These are phyloP conservation scores for Heteromeles arbutifolia DNA, from an alignment of 306 rosid species.

Conservation along the genomic window DNA sequence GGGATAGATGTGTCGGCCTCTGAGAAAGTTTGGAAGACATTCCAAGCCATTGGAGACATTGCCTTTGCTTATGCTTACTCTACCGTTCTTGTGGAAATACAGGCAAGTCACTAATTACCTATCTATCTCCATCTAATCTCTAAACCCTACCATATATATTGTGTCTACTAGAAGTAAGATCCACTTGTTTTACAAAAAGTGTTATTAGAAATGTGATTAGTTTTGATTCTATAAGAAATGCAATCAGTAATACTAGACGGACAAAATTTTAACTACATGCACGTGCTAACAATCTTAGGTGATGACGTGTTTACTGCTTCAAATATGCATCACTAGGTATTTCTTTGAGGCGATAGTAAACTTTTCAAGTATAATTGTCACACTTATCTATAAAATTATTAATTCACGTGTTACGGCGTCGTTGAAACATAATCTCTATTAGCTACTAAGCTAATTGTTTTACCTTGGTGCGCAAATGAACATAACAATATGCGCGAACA, in stretches of 20 bases:
- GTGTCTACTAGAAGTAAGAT: neutral
- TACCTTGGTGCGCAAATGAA: neutral
- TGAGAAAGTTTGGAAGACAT: constrained; percentile 70
- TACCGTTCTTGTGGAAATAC: constrained; percentile 91
- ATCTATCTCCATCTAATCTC: neutral
- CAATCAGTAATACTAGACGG: too few relatives aligned
- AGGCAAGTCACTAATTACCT: constrained; percentile 37
- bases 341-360: neutral
- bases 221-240: too few relatives aligned
- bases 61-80: constrained; percentile 94
- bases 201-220: too few relatives aligned
- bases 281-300: too few relatives aligned
- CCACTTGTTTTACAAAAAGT: neutral
- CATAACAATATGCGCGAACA: neutral
- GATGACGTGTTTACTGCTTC: neutral
- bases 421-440: neutral
- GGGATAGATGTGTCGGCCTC: constrained; percentile 80
- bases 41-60: constrained; percentile 92
- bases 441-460: neutral
- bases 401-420: too few relatives aligned
- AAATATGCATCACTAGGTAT: neutral
- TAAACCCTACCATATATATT: neutral
- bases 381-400: too few relatives aligned
- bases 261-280: neutral
- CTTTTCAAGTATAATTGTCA: too few relatives aligned